A percentile compares a stretch with the other conserved stretches of the same genome.
Evolutionary conservation across 2,329 filamentous ascomycete genomes (phyloP).

Genomic region (Colletotrichum horii): DNA sequence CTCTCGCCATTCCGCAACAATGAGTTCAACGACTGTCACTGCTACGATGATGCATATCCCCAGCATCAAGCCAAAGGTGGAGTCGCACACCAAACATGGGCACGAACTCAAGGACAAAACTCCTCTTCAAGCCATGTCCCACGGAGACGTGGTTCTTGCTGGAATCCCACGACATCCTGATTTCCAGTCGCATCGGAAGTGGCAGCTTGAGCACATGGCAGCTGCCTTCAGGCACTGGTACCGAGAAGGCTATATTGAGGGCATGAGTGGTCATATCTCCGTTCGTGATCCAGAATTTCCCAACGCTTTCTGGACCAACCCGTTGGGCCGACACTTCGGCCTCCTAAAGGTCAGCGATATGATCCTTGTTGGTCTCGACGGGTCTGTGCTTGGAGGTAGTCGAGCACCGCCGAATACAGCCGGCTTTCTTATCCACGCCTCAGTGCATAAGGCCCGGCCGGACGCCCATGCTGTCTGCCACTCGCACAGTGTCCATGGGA

Average conservation of each 20-base stretch:
- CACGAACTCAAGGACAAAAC: constrained; percentile 27
- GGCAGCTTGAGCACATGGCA: constrained; percentile 65
- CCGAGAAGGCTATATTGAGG: constrained; percentile 69
- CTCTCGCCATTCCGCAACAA: background rate
- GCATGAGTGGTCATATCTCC: constrained; percentile 71
- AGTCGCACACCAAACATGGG: constrained; percentile 15
- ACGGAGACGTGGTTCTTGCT: constrained; percentile 32
- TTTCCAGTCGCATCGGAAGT: constrained; percentile 47
- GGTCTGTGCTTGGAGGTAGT: constrained; percentile 69
- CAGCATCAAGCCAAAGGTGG: constrained; percentile 22
- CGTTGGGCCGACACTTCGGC: constrained; percentile 69
- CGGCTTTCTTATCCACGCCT: constrained; percentile 73
- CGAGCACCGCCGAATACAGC: constrained; percentile 67
- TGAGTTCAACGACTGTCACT: background rate
- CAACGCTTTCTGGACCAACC: constrained; percentile 71
- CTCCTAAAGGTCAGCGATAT: constrained; percentile 70
- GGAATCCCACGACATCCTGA: constrained; percentile 38
- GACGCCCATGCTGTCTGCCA: constrained; percentile 73
- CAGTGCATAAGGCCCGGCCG: constrained; percentile 67
- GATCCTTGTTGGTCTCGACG: constrained; percentile 66
- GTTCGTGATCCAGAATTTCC: constrained; percentile 67
- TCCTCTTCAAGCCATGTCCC: constrained; percentile 39
- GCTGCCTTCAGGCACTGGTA: constrained; percentile 72
- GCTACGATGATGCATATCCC: background rate
- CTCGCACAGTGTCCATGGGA: constrained; percentile 67